A percentile compares a stretch with the other conserved stretches of the same genome.
Conservation (phyloP, 805 yeast species). For the Maudiozyma turicensis region DNA sequence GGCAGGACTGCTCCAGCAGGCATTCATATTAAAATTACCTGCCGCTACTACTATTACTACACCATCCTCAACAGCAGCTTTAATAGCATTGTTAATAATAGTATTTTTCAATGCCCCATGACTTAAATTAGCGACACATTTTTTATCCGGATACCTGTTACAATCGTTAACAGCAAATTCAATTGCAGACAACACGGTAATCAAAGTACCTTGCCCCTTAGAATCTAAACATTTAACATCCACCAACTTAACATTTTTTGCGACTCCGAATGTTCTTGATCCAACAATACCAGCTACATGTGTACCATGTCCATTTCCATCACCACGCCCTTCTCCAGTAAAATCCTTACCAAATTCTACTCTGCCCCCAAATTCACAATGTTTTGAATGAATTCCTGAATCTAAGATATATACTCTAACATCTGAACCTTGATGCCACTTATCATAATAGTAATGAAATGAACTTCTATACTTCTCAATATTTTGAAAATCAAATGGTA, state of each 20-base stretch:
- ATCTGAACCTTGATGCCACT: conserved; percentile 40
- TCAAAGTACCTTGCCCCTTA: conserved; percentile 61
- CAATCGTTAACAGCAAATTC: conserved; percentile 61
- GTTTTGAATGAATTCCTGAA: conserved; percentile 62
- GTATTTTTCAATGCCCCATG: conserved; percentile 64
- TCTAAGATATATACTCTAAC: conserved; percentile 74
- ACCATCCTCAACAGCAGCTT: conserved; percentile 67
- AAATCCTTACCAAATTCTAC: conserved; percentile 52
- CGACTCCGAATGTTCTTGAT: conserved; percentile 71
- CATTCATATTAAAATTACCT: conserved; percentile 70
- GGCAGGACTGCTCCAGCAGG: conserved; percentile 83
- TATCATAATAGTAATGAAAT: conserved; percentile 41
- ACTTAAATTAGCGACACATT: conserved; percentile 70
- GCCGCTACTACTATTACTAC: conserved; percentile 73
- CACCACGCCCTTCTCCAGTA: conserved; percentile 54
- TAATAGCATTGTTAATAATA: conserved; percentile 64
- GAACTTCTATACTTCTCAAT: conserved; percentile 14
- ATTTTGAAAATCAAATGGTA: conserved; percentile 23
- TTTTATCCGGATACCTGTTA: conserved; percentile 15
- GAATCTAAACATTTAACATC: conserved; percentile 68
- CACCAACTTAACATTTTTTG: conserved; percentile 54
- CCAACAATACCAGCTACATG: conserved; percentile 89
- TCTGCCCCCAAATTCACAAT: conserved; percentile 56
- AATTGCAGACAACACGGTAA: conserved; percentile 55
- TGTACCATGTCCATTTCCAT: conserved; percentile 79